These are phyloP conservation scores for Stephania japonica DNA, from an alignment of 164 flowering plant species.

Conservation along the genomic window DNA sequence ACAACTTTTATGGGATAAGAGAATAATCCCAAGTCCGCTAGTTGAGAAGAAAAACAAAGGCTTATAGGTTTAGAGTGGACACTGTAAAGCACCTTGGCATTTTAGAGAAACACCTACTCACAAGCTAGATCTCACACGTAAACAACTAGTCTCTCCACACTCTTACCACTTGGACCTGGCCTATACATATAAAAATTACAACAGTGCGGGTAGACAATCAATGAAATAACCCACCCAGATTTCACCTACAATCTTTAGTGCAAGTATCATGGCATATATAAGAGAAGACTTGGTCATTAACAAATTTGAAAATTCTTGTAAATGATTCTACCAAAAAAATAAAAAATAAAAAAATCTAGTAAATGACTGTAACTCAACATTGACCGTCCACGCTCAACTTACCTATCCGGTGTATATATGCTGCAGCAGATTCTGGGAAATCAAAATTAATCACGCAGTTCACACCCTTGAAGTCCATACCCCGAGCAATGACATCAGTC, in stretches of 20 bases:
- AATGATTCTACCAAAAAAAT: too few relatives aligned
- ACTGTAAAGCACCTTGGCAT: too few relatives aligned
- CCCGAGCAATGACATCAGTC: constrained; percentile 91
- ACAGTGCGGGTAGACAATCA: background rate
- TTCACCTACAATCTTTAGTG: background rate
- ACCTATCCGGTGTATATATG: constrained; percentile 96
- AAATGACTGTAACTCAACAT: background rate
- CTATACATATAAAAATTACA: too few relatives aligned
- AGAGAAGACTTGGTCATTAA: background rate
- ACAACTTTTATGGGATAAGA: background rate
- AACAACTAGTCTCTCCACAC: too few relatives aligned
- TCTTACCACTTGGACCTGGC: too few relatives aligned
- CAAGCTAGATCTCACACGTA: too few relatives aligned
- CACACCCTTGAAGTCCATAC: constrained; percentile 97
- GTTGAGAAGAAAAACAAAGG: too few relatives aligned
- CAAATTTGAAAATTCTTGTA: background rate
- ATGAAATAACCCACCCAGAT: background rate
- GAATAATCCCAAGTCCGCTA: too few relatives aligned
- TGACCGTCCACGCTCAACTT: constrained; percentile 16
- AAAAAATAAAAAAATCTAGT: too few relatives aligned
- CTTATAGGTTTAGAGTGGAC: too few relatives aligned
- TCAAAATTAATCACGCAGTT: constrained; percentile 95
- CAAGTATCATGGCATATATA: background rate
- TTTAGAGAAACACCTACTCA: too few relatives aligned
- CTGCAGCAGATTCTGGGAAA: constrained; percentile 86